Base-by-base conservation (phyloP, 1,139 yeast genomes). In the Wickerhamomyces sp. region DNA sequence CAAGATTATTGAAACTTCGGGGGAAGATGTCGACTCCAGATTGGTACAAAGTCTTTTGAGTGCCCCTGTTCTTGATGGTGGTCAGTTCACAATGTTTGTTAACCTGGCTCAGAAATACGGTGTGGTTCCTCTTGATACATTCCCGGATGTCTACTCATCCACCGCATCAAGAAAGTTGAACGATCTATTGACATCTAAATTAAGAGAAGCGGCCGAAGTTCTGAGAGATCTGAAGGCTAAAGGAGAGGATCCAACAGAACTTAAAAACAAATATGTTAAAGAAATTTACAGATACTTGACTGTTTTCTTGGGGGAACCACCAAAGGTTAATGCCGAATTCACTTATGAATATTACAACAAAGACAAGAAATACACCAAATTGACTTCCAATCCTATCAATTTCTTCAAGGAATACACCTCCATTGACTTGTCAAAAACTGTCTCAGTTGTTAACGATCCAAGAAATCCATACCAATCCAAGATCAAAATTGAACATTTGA, bases 61-160 rank as follows among this genome's bases (percentile, higher is more conserved):
- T 7, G 77, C 72, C 36, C 93, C 95, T 11, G 75, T 78, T 32
- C 59, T 72, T 37, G 95, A 85, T 52, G 95, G 95, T 46, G 95
- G 95, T 32, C 95, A 85, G 59, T 85, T 83, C 72, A 82, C 81
- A 49, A 81, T 85, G 91, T 73, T 83, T 57, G 67, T 79, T 28
- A 83, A 83, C 57, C 58, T 85, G 42, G 72, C 85, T 36, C 74
- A 75, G 45, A 85, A 85, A 58, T 85, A 85, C 49, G 95, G 95
- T 27, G 54, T 82, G 36, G 81, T 85, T 32, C 95, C 95, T 30
- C 67, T 78, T 51, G 75, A 72, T 45, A 59, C 75, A 16, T 85
- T 71, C 61, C 88, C 89, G 6, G 95, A 85, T 54, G 68, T 75
- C 33, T 76, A 70, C 46, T 85, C 82, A 44, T 76, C 93, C 2